Base-by-base conservation (phyloP, 1,284 basidiomycete genomes). In the Naganishia liquefaciens region DNA sequence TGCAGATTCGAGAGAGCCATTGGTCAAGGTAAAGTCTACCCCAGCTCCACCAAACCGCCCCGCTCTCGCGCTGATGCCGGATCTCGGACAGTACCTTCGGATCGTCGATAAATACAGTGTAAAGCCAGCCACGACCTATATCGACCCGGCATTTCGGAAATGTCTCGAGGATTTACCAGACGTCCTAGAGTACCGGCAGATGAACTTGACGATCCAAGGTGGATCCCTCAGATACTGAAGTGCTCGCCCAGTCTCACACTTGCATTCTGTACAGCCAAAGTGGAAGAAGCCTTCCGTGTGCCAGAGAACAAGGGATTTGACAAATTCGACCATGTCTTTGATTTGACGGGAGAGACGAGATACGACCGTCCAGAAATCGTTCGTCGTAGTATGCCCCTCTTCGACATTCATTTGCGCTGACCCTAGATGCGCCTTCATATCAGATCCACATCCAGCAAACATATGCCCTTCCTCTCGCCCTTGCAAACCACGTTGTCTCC, bases 81-180 rank as follows among this genome's bases (percentile, higher is more conserved):
- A 10, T 28, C 21, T 10, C 6, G 33, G 27, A 13, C 33, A 62
- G 58, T 55, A 47, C 39, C 21, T 66, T 9, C 23, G 65, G 3
- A 87, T 91, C 70, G 89, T 91, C 50, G 91, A 94, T 80, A 90
- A 91, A 75, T 92, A 86, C 77, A 90, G 89, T 25, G 88, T 93
- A 43, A 73, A 80, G 17, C 91, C 91, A 5, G 84, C 91, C n/a
- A 92, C 91, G 61, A 93, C 90, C 40, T 93, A 93, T 77, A 82
- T 93, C 68, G 91, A 91, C 39, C 80, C 84, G 30, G 84, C 87
- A 66, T 93, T 93, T 73, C 84, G 86, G 46, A 81, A 86, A 54
- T 80, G 90, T 27, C 81, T 93, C 9, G 77, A 68, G 0, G 49
- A 43, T 27, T n/a, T 65, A 61, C 21, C 55, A 46, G 33, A 85